Conservation (phyloP, 2,329 filamentous ascomycete genomes). For the Neonectria hederae region DNA sequence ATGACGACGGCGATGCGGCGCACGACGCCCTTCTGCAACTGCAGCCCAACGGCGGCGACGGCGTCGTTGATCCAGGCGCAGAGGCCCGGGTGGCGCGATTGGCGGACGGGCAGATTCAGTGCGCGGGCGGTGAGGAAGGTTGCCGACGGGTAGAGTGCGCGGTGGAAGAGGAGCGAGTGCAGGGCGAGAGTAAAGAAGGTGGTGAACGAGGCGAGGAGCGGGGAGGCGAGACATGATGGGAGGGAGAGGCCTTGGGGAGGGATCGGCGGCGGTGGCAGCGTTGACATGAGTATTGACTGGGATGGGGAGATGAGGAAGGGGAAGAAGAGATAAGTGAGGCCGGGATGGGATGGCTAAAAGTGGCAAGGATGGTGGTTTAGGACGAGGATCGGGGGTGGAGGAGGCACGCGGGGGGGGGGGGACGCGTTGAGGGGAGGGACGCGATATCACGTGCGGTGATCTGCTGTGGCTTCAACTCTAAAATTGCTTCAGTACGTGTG, state of each 20-base stretch:
- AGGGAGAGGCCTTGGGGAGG: slow-evolving; percentile 37
- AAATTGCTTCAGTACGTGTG: background rate
- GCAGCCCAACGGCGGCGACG: slow-evolving; percentile 73
- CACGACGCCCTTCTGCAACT: slow-evolving; percentile 69
- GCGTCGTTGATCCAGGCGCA: slow-evolving; percentile 88
- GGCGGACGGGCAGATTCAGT: slow-evolving; percentile 85
- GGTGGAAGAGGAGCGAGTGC: slow-evolving; percentile 87
- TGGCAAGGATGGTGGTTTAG: slow-evolving; percentile 11
- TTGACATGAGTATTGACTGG: background rate
- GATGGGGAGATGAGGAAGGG: slow-evolving; percentile 9
- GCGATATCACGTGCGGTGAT: slow-evolving; percentile 39
- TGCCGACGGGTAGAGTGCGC: slow-evolving; percentile 77
- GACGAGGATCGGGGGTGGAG: background rate
- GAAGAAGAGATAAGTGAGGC: background rate
- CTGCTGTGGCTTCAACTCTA: background rate
- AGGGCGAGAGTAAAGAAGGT: slow-evolving; percentile 84
- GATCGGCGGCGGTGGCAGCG: background rate
- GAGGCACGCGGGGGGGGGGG: slow-evolving; percentile 14
- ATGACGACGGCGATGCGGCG: slow-evolving; percentile 60
- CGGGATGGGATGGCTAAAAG: background rate
- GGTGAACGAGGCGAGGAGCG: slow-evolving; percentile 74
- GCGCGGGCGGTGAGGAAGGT: slow-evolving; percentile 84
- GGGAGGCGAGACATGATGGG: slow-evolving; percentile 47
- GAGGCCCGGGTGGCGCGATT: slow-evolving; percentile 85
- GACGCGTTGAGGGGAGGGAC: slow-evolving; percentile 39